A percentile compares a stretch with the other conserved stretches of the same genome.
Evolutionary conservation across 2,329 filamentous ascomycete species (phyloP).

Genomic region (Penicillium freii): DNA sequence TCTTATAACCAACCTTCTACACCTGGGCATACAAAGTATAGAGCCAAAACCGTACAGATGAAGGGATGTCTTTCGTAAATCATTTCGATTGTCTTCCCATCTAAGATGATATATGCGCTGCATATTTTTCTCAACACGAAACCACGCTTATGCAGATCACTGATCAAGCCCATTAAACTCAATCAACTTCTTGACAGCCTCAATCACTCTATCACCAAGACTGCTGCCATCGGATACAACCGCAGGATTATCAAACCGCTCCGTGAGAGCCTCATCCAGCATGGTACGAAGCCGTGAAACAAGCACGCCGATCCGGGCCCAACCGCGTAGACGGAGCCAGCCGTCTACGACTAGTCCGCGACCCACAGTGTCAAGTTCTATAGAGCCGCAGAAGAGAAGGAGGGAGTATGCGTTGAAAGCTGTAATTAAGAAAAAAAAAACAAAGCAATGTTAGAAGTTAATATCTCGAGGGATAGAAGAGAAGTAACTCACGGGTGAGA

Average conservation of each 20-base stretch:
- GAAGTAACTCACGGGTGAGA: constrained; percentile 69
- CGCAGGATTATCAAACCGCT: constrained; percentile 74
- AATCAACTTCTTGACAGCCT: constrained; percentile 74
- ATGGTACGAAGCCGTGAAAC: constrained; percentile 78
- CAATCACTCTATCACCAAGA: constrained; percentile 58
- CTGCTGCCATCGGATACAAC: constrained; percentile 49
- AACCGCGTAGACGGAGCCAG: constrained; percentile 82
- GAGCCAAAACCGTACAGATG: background rate
- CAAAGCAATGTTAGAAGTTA: constrained; percentile 5
- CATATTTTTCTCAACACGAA: background rate
- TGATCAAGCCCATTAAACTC: constrained; percentile 84
- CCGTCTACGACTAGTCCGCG: constrained; percentile 86
- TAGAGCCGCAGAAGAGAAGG: constrained; percentile 81
- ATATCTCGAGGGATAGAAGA: background rate
- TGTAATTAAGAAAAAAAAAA: constrained; percentile 4
- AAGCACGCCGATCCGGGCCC: constrained; percentile 91
- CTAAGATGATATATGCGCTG: background rate
- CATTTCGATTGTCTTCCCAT: background rate
- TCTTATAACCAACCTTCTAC: no score
- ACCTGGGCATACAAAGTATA: no score
- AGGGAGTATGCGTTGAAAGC: constrained; percentile 85
- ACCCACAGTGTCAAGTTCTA: constrained; percentile 82
- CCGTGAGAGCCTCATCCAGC: constrained; percentile 79
- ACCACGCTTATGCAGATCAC: constrained; percentile 10
- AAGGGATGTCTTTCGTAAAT: background rate